Percentiles rank a stretch among this genome's conserved stretches.
phyloP scores from a whole-genome alignment of 306 rosid genomes.

The Alnus glutinosa region DNA sequence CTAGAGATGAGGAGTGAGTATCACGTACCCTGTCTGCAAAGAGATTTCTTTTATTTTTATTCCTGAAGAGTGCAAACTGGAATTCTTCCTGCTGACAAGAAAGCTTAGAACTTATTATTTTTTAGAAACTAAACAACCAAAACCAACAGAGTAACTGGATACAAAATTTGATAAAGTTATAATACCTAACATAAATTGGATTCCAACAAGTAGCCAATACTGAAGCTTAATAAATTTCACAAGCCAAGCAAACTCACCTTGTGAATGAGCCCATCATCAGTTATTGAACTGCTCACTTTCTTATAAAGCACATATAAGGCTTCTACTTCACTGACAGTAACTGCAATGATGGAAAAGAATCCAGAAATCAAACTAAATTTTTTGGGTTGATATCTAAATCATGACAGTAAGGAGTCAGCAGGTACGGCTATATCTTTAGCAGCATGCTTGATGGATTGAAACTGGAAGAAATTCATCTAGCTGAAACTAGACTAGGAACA shows the following conservation, averaged over 20 bases:
- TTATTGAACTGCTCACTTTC: slow-evolving; percentile 82
- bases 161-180: not conserved
- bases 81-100: slow-evolving; percentile 74
- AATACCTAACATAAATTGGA: not conserved
- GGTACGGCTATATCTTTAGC: not conserved
- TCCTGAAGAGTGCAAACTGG: slow-evolving; percentile 82
- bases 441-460: not conserved
- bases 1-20: slow-evolving; percentile 12
- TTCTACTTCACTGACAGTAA: slow-evolving; percentile 76
- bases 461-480: not conserved
- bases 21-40: slow-evolving; percentile 81
- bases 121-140: not conserved
- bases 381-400: slow-evolving; percentile 1
- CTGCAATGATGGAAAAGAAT: slow-evolving; percentile 36
- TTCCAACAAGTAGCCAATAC: not conserved
- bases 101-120: not conserved
- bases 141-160: not conserved
- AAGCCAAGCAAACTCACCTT: slow-evolving; percentile 47
- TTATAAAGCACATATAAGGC: slow-evolving; percentile 75
- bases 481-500: not conserved
- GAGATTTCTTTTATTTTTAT: slow-evolving; percentile 59
- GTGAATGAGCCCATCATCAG: slow-evolving; percentile 79
- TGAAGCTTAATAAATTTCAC: not conserved
- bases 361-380: not conserved
- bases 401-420: not conserved